These are phyloP conservation scores for Setaria italica DNA, from an alignment of 202 grass and related monocot genomes.

Conservation along the genomic window DNA sequence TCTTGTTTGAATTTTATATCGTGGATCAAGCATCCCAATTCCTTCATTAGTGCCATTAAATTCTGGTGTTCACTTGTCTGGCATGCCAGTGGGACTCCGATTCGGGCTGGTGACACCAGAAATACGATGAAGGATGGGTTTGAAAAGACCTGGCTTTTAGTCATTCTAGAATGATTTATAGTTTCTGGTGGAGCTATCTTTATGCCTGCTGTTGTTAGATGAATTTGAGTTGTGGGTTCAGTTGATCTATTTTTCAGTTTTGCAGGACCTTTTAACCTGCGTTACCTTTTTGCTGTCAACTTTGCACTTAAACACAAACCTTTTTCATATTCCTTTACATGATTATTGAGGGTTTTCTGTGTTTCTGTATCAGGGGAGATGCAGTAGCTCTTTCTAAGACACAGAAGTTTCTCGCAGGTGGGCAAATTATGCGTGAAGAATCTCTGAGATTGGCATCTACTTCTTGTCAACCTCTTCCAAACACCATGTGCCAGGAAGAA, in stretches of 20 bases:
- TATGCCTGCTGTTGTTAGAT: background rate
- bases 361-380: constrained; percentile 63
- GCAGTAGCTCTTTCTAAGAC: constrained; percentile 49
- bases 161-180: constrained; percentile 11
- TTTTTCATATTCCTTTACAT: constrained; percentile 12
- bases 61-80: constrained; percentile 4
- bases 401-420: constrained; percentile 57
- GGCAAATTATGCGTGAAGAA: constrained; percentile 75
- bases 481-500: constrained; percentile 49
- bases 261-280: constrained; percentile 11
- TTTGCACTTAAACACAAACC: background rate
- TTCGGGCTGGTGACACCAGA: background rate
- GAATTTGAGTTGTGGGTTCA: background rate
- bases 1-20: constrained; percentile 29
- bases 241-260: background rate
- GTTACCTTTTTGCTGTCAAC: background rate
- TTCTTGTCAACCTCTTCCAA: constrained; percentile 55
- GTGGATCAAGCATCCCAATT: constrained; percentile 11
- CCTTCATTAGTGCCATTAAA: background rate
- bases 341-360: constrained; percentile 10
- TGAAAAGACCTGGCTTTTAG: background rate
- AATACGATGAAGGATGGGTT: constrained; percentile 1
- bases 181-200: background rate
- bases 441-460: constrained; percentile 59
- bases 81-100: background rate